Percentiles rank a stretch among this genome's conserved stretches.
Conservation (phyloP, 371 early-diverging fungal genomes). For the Mortierella sp. region DNA sequence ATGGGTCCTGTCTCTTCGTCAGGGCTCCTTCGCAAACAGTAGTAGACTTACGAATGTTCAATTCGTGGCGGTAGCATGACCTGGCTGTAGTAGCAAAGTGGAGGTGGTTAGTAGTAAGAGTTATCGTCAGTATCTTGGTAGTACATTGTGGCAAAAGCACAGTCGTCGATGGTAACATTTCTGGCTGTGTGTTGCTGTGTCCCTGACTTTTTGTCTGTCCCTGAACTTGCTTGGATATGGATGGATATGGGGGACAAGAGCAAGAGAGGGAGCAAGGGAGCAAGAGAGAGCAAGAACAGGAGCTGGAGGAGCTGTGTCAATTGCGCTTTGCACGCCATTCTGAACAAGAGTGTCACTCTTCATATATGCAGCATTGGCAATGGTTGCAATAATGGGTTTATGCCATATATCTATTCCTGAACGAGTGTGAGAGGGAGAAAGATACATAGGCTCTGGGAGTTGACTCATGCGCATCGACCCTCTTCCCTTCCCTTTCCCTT, state of each 20-base stretch:
- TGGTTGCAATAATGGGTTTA: background rate
- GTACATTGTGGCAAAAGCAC: too few species aligned
- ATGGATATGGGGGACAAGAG: background rate
- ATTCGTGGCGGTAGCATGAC: constrained; percentile 3
- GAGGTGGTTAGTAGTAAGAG: background rate
- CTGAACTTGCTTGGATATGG: background rate
- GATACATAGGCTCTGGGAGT: background rate
- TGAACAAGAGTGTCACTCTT: background rate
- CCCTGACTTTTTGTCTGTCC: background rate
- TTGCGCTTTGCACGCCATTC: constrained; percentile 8
- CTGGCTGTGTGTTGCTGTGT: background rate
- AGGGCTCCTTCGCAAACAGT: background rate
- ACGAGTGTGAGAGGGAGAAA: background rate
- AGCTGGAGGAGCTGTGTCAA: background rate
- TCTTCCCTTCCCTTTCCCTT: background rate
- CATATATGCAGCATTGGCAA: background rate
- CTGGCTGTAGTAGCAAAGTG: background rate
- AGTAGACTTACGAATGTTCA: background rate
- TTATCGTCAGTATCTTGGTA: background rate
- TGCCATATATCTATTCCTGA: background rate
- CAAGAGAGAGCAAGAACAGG: background rate
- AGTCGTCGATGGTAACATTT: background rate
- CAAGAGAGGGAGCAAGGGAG: background rate
- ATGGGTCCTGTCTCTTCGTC: background rate
- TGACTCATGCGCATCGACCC: background rate